Evolutionary conservation across 2,329 filamentous ascomycete species (phyloP).

Genomic region (Fusarium torulosum): DNA sequence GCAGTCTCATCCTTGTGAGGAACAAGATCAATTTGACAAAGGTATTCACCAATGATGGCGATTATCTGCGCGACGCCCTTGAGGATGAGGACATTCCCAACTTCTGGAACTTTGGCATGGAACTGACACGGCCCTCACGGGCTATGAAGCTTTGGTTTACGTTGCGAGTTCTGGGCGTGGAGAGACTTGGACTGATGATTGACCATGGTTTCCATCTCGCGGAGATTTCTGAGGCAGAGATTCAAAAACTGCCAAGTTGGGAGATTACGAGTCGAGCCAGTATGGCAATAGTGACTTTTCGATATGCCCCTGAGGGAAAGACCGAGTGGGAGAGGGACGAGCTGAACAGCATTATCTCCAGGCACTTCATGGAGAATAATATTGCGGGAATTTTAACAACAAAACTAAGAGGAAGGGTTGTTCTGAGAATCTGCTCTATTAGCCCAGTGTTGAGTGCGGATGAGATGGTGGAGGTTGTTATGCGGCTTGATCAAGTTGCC

Average conservation of each 20-base stretch:
- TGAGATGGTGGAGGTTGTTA: constrained; percentile 12
- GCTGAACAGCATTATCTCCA: constrained; percentile 13
- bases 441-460: constrained; percentile 1
- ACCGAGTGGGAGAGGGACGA: constrained; percentile 1
- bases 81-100: constrained; percentile 24
- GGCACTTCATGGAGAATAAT: background rate
- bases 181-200: background rate
- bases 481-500: background rate
- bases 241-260: background rate
- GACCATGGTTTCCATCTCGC: constrained; percentile 15
- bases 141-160: constrained; percentile 26
- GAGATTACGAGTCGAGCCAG: constrained; percentile 18
- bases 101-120: constrained; percentile 26
- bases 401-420: constrained; percentile 2
- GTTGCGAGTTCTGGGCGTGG: constrained; percentile 14
- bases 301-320: constrained; percentile 1
- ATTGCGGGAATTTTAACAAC: constrained; percentile 15
- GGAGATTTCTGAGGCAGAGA: constrained; percentile 1
- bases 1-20: constrained; percentile 11
- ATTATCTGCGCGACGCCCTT: constrained; percentile 23
- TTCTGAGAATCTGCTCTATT: constrained; percentile 18
- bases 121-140: constrained; percentile 10
- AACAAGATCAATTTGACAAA: constrained; percentile 4
- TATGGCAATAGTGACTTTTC: constrained; percentile 25
- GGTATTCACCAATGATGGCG: constrained; percentile 17